Percentiles rank a stretch among this genome's conserved stretches.
Evolutionary conservation across 1,284 basidiomycete genomes (phyloP).

Genomic region (Takashimella tepidaria): DNA sequence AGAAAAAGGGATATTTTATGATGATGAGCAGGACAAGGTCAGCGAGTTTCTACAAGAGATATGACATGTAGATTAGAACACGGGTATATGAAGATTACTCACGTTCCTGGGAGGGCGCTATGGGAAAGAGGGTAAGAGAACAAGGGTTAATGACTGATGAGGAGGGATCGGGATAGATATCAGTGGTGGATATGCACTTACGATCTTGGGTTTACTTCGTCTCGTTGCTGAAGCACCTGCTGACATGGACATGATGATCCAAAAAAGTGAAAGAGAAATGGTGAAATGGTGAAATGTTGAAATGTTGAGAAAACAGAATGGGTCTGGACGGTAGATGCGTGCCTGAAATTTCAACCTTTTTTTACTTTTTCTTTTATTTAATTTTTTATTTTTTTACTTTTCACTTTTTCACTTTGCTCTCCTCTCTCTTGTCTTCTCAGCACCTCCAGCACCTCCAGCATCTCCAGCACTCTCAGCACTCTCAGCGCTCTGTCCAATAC

Average conservation of each 20-base stretch:
- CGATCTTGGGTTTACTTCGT: constrained; percentile 43
- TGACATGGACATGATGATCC: constrained; percentile 33
- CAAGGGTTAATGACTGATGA: background rate
- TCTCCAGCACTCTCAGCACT: too few relatives aligned
- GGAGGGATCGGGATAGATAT: background rate
- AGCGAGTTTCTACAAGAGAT: background rate
- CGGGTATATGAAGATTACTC: constrained; percentile 1
- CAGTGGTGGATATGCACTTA: constrained; percentile 13
- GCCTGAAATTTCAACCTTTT: too few relatives aligned
- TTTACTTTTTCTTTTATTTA: too few relatives aligned
- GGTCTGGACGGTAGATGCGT: too few relatives aligned
- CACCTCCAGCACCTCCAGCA: too few relatives aligned
- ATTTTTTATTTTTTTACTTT: too few relatives aligned
- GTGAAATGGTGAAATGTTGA: background rate
- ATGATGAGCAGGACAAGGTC: background rate
- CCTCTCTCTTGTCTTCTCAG: too few relatives aligned
- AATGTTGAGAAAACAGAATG: too few relatives aligned
- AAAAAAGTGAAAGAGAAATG: background rate
- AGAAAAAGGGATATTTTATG: background rate
- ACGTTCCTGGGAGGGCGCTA: constrained; percentile 44
- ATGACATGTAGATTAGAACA: background rate
- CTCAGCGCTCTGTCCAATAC: too few relatives aligned
- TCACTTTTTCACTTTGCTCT: too few relatives aligned
- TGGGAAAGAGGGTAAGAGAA: background rate
- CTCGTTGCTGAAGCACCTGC: constrained; percentile 34